These are phyloP conservation scores for Thozetella sp. DNA, from an alignment of 495 filamentous ascomycete genomes.

Conservation along the genomic window DNA sequence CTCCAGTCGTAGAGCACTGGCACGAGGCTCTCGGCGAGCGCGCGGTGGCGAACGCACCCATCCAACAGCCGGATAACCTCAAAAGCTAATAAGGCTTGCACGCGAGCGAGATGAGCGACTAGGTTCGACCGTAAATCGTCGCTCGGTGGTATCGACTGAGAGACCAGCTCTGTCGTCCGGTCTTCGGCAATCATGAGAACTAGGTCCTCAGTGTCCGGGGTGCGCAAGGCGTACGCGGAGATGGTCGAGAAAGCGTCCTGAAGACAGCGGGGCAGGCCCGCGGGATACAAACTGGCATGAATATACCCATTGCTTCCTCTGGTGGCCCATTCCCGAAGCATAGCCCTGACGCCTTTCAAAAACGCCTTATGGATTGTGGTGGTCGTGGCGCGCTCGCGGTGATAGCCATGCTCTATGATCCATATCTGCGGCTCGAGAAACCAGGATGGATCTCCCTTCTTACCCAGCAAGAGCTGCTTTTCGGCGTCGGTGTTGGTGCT, in stretches of 20 bases:
- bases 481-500: no score
- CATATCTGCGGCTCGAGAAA: constrained; percentile 19
- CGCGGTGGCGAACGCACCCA: constrained; percentile 51
- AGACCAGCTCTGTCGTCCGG: constrained; percentile 15
- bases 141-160: constrained; percentile 6
- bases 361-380: constrained; percentile 18
- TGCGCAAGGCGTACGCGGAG: constrained; percentile 21
- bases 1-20: constrained; percentile 43
- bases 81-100: constrained; percentile 50
- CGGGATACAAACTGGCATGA: constrained; percentile 35
- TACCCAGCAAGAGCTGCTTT: no score
- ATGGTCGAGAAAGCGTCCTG: constrained; percentile 27
- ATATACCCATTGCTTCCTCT: constrained; percentile 31
- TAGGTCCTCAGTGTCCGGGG: constrained; percentile 14
- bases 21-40: constrained; percentile 45
- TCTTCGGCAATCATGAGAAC: constrained; percentile 23
- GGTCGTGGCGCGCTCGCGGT: no score
- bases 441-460: constrained; percentile 4
- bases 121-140: neutral
- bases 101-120: constrained; percentile 37
- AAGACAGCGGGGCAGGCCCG: constrained; percentile 26
- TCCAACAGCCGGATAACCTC: constrained; percentile 61
- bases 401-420: constrained; percentile 18
- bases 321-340: constrained; percentile 20
- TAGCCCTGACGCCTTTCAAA: constrained; percentile 18